Conservation (phyloP, 768 basidiomycete genomes). For the Tulasnella sp. region DNA sequence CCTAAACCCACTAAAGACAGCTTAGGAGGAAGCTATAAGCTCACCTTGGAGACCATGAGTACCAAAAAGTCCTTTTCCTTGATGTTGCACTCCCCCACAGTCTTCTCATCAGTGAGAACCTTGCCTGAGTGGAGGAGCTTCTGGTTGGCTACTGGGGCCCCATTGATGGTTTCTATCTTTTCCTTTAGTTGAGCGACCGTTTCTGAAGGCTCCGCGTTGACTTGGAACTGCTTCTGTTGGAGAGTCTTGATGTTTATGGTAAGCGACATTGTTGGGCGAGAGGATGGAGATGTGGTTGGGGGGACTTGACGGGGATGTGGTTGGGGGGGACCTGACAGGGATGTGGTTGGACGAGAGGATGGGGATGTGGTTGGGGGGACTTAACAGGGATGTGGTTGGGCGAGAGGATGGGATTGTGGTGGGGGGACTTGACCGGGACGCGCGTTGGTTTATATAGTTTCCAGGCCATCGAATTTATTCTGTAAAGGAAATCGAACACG, state of each 20-base stretch:
- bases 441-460: neutral
- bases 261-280: neutral
- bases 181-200: conserved; percentile 72
- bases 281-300: neutral
- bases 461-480: neutral
- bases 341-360: too few relatives aligned
- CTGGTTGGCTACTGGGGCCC: conserved; percentile 65
- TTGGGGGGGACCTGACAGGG: neutral
- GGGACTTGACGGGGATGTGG: too few relatives aligned
- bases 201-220: conserved; percentile 69
- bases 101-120: conserved; percentile 81
- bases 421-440: too few relatives aligned
- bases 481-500: neutral
- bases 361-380: too few relatives aligned
- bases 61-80: conserved; percentile 99
- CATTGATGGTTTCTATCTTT: conserved; percentile 71
- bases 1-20: conserved; percentile 16
- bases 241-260: conserved; percentile 83
- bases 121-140: conserved; percentile 97
- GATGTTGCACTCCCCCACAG: conserved; percentile 78
- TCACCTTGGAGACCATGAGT: conserved; percentile 96
- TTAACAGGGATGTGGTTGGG: too few relatives aligned
- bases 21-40: conserved; percentile 21
- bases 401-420: too few relatives aligned
- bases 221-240: conserved; percentile 84